Evolutionary conservation across 257 asterid genomes (phyloP).

Genomic region (Sherardia arvensis): DNA sequence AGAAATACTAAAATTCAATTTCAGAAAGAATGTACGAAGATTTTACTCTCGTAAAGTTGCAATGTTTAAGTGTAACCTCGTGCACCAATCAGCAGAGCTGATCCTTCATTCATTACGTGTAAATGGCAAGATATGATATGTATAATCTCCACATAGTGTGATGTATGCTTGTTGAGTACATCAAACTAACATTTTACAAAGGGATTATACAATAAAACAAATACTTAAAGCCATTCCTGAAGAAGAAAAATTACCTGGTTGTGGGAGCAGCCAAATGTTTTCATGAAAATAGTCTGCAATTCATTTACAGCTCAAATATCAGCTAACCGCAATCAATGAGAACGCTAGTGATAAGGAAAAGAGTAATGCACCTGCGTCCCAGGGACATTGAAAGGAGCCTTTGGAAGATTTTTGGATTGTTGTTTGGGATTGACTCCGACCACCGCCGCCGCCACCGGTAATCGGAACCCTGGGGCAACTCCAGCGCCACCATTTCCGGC

Average conservation of each 20-base stretch:
- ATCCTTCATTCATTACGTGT: neutral
- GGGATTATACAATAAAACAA: neutral
- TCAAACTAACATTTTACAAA: neutral
- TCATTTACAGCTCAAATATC: neutral
- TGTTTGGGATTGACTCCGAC: constrained; percentile 55
- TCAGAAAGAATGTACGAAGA: neutral
- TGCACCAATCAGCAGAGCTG: neutral
- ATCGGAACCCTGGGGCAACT: constrained; percentile 68
- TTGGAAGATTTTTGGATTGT: constrained; percentile 24
- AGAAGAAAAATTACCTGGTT: constrained; percentile 46
- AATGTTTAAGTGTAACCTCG: neutral
- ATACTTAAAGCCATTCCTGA: neutral
- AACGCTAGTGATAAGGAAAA: neutral
- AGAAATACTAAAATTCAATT: neutral
- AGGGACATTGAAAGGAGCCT: constrained; percentile 40
- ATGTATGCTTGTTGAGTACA: neutral
- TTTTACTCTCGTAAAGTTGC: neutral
- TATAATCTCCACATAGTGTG: too few species aligned
- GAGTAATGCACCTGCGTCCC: constrained; percentile 66
- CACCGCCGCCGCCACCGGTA: constrained; percentile 43
- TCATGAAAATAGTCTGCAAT: constrained; percentile 80
- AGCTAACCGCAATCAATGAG: neutral
- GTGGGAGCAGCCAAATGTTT: constrained; percentile 94
- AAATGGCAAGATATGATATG: neutral
- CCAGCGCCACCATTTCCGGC: constrained; percentile 26